A percentile compares a stretch with the other conserved stretches of the same genome.
Evolutionary conservation across 441 rosid genomes (phyloP).

Genomic region (Populus trichocarpa): DNA sequence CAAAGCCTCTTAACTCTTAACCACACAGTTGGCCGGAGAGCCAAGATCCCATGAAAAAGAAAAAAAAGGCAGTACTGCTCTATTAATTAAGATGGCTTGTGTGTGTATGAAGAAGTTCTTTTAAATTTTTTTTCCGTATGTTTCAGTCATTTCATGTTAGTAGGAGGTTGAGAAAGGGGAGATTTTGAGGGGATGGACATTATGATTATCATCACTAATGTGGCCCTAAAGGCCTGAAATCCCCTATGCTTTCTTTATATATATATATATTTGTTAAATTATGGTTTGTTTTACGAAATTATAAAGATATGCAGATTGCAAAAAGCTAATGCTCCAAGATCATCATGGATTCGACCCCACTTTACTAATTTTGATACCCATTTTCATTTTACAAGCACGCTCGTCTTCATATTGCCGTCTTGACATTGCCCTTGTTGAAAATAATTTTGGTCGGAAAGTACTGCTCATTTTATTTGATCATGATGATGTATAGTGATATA

Average conservation of each 20-base stretch:
- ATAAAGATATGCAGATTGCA: conserved; percentile 15
- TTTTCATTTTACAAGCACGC: conserved; percentile 16
- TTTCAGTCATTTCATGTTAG: conserved; percentile 4
- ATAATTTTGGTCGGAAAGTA: conserved; percentile 19
- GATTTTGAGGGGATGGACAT: conserved; percentile 30
- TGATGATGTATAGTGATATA: neutral
- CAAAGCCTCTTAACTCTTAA: conserved; percentile 3
- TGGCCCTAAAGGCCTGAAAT: conserved; percentile 17
- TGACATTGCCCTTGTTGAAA: neutral
- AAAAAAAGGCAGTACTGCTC: neutral
- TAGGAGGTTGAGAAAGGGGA: conserved; percentile 23
- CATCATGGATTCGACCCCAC: conserved; percentile 29
- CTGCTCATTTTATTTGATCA: neutral
- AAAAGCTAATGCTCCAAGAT: conserved; percentile 15
- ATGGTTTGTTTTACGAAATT: conserved; percentile 34
- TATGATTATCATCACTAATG: conserved; percentile 21
- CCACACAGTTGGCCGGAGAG: conserved; percentile 12
- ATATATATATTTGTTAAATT: conserved; percentile 15
- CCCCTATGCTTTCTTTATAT: conserved; percentile 7
- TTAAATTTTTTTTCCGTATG: neutral
- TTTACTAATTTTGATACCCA: neutral
- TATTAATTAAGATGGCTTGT: conserved; percentile 27
- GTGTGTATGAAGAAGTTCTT: conserved; percentile 28
- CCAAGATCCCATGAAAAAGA: neutral
- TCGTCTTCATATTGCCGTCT: conserved; percentile 11